Conservation (phyloP, 768 basidiomycete genomes). For the Neoboletus brunneissimus region DNA sequence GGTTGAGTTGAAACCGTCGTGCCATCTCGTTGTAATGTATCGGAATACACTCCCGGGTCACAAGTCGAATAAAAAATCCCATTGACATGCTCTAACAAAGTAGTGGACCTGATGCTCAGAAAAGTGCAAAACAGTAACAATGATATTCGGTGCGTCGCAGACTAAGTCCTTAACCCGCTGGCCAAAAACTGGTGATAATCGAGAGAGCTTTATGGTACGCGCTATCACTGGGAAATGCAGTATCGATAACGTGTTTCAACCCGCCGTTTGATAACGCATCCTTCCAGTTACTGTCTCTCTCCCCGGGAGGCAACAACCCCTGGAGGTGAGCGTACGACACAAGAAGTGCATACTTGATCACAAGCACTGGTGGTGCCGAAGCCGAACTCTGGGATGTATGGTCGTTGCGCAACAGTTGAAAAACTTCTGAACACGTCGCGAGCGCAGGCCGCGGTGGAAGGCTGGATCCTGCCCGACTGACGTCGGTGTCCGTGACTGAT, state of each 20-base stretch:
- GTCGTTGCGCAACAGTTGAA: slow-evolving; percentile 22
- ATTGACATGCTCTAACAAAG: background rate
- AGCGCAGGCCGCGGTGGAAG: slow-evolving; percentile 27
- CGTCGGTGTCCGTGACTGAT: slow-evolving; percentile 7
- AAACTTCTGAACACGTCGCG: slow-evolving; percentile 27
- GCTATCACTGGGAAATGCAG: slow-evolving; percentile 24
- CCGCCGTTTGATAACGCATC: slow-evolving; percentile 24
- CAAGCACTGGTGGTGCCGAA: slow-evolving; percentile 9
- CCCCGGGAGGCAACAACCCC: slow-evolving; percentile 18
- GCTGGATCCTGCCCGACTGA: slow-evolving; percentile 17
- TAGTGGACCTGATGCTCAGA: background rate
- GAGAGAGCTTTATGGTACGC: slow-evolving; percentile 29
- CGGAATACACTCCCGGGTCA: background rate
- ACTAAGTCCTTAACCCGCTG: background rate
- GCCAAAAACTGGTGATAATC: slow-evolving; percentile 18
- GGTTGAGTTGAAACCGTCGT: background rate
- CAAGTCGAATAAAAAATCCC: background rate
- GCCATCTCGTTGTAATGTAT: background rate
- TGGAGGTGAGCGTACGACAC: slow-evolving; percentile 39
- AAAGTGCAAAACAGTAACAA: background rate
- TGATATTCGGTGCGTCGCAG: background rate
- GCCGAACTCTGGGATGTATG: slow-evolving; percentile 5
- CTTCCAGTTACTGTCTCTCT: slow-evolving; percentile 37
- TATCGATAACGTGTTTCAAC: slow-evolving; percentile 26
- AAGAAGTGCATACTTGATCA: slow-evolving; percentile 40